These are phyloP conservation scores for Ceratobasidium sp. DNA, from an alignment of 1,284 basidiomycete species.

Conservation along the genomic window DNA sequence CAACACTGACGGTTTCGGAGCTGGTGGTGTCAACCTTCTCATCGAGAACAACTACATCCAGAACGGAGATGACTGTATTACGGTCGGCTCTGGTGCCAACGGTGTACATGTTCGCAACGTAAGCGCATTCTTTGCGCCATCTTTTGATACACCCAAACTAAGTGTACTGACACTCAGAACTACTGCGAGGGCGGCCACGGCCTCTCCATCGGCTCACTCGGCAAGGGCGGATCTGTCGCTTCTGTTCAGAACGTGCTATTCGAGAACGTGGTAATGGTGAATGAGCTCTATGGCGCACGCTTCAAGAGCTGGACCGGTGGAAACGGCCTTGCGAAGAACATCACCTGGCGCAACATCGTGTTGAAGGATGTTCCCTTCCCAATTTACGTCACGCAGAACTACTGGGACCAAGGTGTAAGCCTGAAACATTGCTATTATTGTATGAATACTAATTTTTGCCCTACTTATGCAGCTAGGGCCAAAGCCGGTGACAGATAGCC, in stretches of 20 bases:
- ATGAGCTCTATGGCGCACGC: constrained; percentile 69
- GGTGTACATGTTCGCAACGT: constrained; percentile 67
- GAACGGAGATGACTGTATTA: constrained; percentile 73
- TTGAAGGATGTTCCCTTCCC: constrained; percentile 69
- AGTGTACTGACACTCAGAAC: constrained; percentile 27
- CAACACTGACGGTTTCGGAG: constrained; percentile 74
- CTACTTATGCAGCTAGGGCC: constrained; percentile 56
- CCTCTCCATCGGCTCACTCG: constrained; percentile 71
- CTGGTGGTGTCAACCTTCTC: constrained; percentile 67
- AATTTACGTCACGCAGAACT: constrained; percentile 75
- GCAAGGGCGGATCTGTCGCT: constrained; percentile 64
- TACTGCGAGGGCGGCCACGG: constrained; percentile 67
- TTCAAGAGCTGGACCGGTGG: constrained; percentile 78
- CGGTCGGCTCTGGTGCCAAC: constrained; percentile 68
- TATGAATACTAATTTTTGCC: constrained; percentile 30
- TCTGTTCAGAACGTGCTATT: constrained; percentile 70
- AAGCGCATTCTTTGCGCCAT: neutral
- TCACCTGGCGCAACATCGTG: constrained; percentile 70
- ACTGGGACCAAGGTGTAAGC: constrained; percentile 69
- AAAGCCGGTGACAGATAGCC: constrained; percentile 60
- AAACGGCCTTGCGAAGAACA: constrained; percentile 67
- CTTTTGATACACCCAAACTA: neutral
- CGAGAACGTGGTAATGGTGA: constrained; percentile 68
- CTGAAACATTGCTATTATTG: constrained; percentile 33
- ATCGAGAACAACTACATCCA: constrained; percentile 69